These are phyloP conservation scores for Myrica gale DNA, from an alignment of 306 rosid species.

Conservation along the genomic window DNA sequence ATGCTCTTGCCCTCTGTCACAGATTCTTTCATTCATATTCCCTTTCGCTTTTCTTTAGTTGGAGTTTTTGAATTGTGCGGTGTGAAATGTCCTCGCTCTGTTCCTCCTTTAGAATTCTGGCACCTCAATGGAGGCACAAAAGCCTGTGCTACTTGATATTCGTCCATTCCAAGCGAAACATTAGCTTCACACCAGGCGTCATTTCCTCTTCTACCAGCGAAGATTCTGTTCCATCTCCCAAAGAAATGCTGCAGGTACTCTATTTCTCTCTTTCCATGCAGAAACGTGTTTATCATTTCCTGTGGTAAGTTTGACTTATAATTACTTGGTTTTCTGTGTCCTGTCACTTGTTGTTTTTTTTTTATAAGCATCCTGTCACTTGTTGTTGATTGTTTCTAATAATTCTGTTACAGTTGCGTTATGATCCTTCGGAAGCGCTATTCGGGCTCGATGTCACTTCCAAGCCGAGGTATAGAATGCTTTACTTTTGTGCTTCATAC, in stretches of 20 bases:
- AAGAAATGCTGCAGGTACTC: constrained; percentile 48
- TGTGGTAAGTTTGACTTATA: neutral
- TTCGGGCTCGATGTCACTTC: constrained; percentile 61
- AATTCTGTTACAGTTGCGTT: constrained; percentile 53
- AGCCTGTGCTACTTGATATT: constrained; percentile 32
- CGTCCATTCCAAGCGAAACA: constrained; percentile 34
- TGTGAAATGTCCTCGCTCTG: constrained; percentile 38
- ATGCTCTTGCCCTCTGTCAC: no score
- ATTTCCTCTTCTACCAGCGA: constrained; percentile 47
- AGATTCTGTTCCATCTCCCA: constrained; percentile 49
- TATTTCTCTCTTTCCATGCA: constrained; percentile 10
- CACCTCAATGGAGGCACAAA: constrained; percentile 35
- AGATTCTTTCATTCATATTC: neutral
- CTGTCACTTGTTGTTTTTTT: neutral
- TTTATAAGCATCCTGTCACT: neutral
- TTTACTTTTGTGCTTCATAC: neutral
- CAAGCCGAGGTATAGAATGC: constrained; percentile 53
- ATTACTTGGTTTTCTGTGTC: neutral
- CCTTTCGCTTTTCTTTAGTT: neutral
- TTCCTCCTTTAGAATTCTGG: constrained; percentile 38
- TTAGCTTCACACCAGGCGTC: constrained; percentile 28
- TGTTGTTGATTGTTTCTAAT: constrained; percentile 12
- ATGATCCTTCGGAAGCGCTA: constrained; percentile 62
- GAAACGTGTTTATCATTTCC: neutral
- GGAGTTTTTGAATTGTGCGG: neutral